Percentiles rank a stretch among this genome's conserved stretches.
Evolutionary conservation across 768 basidiomycete species (phyloP).

Genomic region (Baorangia bicolor): DNA sequence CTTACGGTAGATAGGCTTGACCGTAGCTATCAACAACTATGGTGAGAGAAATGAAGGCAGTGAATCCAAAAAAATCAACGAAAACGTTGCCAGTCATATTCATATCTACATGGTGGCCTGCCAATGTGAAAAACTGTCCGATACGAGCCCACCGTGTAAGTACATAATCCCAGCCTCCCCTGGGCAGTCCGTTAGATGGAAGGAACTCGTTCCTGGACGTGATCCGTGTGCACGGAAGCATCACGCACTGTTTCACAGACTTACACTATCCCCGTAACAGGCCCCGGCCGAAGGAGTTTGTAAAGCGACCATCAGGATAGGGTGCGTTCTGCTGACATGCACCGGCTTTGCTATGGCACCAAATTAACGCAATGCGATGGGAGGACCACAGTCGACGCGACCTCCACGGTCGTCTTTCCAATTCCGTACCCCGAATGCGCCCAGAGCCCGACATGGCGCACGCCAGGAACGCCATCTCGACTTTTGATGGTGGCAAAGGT

Average conservation of each 20-base stretch:
- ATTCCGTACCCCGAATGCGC: background rate
- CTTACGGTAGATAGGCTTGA: constrained; percentile 3
- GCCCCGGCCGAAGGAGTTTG: background rate
- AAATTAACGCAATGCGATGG: background rate
- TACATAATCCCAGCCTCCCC: background rate
- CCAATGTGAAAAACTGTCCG: background rate
- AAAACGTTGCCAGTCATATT: constrained; percentile 7
- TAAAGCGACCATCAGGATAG: background rate
- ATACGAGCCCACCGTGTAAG: background rate
- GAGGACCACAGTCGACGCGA: background rate
- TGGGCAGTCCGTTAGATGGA: background rate
- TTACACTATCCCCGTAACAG: background rate
- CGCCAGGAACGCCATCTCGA: constrained; percentile 1
- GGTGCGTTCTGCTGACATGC: background rate
- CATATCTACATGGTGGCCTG: constrained; percentile 4
- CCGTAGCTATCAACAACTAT: background rate
- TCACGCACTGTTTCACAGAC: background rate
- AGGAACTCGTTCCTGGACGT: constrained; percentile 3
- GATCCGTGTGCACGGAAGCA: constrained; percentile 17
- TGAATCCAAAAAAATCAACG: background rate
- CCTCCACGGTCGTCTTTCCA: constrained; percentile 3
- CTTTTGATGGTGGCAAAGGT: background rate
- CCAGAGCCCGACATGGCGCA: background rate
- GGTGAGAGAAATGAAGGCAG: background rate
- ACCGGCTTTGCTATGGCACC: background rate